A percentile compares a stretch with the other conserved stretches of the same genome.
phyloP scores from a whole-genome alignment of 176 grass and related monocot genomes.

The Musa schizocarpa region DNA sequence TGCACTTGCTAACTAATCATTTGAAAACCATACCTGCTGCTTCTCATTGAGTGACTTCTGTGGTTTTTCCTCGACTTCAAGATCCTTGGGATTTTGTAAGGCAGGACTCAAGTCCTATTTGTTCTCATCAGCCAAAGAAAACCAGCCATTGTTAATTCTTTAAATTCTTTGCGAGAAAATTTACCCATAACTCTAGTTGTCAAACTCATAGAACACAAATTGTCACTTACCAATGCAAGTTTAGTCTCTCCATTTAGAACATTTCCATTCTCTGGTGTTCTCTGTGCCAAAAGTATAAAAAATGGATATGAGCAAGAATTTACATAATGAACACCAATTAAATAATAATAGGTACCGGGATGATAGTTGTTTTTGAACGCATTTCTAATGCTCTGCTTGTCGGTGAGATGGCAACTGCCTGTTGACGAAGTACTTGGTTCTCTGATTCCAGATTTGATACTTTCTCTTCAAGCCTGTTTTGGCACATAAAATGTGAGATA shows the following conservation, averaged over 20 bases:
- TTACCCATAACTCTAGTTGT: neutral
- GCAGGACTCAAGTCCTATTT: conserved; percentile 54
- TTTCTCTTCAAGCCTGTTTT: conserved; percentile 78
- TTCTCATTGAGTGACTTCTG: conserved; percentile 98
- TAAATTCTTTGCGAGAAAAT: neutral
- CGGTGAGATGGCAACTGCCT: conserved; percentile 86
- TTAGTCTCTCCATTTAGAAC: conserved; percentile 61
- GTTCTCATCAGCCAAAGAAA: conserved; percentile 30
- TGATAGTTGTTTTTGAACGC: conserved; percentile 48
- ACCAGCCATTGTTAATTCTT: neutral
- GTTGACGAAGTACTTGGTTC: conserved; percentile 94
- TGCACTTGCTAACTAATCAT: neutral
- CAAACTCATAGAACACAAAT: conserved; percentile 15
- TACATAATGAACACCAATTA: conserved; percentile 26
- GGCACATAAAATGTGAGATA: conserved; percentile 23
- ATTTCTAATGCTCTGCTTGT: conserved; percentile 65
- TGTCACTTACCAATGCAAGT: conserved; percentile 57
- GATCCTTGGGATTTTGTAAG: conserved; percentile 51
- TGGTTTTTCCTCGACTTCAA: conserved; percentile 86
- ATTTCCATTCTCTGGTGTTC: conserved; percentile 55
- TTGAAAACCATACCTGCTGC: conserved; percentile 58
- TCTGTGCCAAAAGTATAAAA: conserved; percentile 36
- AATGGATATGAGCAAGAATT: conserved; percentile 16
- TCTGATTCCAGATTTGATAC: conserved; percentile 88
- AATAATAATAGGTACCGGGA: conserved; percentile 24